Conservation (phyloP, 495 filamentous ascomycete genomes). For the Xylaria acuta region DNA sequence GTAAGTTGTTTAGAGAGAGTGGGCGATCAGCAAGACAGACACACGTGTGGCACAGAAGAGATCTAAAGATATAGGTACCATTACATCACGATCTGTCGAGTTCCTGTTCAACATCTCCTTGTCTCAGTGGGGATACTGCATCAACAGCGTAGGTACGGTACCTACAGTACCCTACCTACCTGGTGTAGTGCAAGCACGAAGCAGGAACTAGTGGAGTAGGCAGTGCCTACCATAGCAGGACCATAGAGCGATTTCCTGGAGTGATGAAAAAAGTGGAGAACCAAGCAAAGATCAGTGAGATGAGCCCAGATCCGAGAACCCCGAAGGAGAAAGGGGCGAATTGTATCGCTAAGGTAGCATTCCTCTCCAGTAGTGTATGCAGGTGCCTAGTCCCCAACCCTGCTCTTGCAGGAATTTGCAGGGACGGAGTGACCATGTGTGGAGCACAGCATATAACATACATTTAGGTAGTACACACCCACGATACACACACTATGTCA, state of each 20-base stretch:
- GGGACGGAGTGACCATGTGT: neutral
- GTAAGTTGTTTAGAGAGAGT: neutral
- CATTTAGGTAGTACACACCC: neutral
- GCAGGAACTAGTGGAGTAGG: too few species aligned
- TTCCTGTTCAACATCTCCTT: neutral
- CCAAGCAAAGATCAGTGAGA: neutral
- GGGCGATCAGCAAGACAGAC: neutral
- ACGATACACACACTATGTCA: neutral
- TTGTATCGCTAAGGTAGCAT: neutral
- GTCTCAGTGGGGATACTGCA: neutral
- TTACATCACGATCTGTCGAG: neutral
- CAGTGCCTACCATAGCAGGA: too few species aligned
- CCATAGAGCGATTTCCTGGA: neutral
- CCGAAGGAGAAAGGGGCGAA: conserved; percentile 12
- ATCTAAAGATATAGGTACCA: neutral
- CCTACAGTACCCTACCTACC: too few species aligned
- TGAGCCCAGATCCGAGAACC: conserved; percentile 16
- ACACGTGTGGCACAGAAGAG: neutral
- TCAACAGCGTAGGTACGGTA: neutral
- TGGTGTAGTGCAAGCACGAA: neutral
- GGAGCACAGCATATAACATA: neutral
- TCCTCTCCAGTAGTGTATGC: neutral
- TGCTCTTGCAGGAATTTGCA: conserved; percentile 12
- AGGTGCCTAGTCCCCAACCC: neutral
- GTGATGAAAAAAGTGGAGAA: neutral